phyloP scores from a whole-genome alignment of 257 asterid species.

The Ilex asprella region DNA sequence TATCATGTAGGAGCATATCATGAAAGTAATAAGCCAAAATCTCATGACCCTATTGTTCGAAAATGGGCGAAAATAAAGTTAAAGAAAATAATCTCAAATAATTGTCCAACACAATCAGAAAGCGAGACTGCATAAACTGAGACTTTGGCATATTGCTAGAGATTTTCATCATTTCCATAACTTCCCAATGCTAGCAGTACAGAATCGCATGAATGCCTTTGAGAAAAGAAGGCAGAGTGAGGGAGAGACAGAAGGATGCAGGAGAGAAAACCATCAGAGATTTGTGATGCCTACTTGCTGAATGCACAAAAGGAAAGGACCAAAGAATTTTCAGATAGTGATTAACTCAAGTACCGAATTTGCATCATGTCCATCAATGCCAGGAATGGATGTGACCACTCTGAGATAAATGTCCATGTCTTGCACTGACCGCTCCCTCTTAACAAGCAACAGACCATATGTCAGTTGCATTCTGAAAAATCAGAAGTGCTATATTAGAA shows the following conservation, averaged over 20 bases:
- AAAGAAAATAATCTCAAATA: too few relatives aligned
- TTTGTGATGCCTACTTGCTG: too few relatives aligned
- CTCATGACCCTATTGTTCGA: too few relatives aligned
- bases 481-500: neutral
- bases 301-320: neutral
- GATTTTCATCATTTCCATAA: neutral
- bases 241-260: neutral
- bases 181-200: neutral
- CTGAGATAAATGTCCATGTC: constrained; percentile 61
- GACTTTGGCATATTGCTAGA: neutral
- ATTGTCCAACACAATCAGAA: too few relatives aligned
- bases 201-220: neutral
- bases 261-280: neutral
- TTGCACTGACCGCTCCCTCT: constrained; percentile 75
- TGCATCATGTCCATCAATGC: constrained; percentile 83
- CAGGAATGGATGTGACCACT: constrained; percentile 88
- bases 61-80: too few relatives aligned
- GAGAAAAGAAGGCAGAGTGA: neutral
- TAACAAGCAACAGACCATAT: constrained; percentile 19
- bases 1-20: too few relatives aligned
- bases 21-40: too few relatives aligned
- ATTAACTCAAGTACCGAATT: constrained; percentile 45
- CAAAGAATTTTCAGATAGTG: neutral
- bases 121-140: neutral
- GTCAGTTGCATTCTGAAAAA: constrained; percentile 6